Percentiles rank a stretch among this genome's conserved stretches.
Evolutionary conservation across 192 early-diverging fungal species (phyloP).

Genomic region (Gigaspora rosea): DNA sequence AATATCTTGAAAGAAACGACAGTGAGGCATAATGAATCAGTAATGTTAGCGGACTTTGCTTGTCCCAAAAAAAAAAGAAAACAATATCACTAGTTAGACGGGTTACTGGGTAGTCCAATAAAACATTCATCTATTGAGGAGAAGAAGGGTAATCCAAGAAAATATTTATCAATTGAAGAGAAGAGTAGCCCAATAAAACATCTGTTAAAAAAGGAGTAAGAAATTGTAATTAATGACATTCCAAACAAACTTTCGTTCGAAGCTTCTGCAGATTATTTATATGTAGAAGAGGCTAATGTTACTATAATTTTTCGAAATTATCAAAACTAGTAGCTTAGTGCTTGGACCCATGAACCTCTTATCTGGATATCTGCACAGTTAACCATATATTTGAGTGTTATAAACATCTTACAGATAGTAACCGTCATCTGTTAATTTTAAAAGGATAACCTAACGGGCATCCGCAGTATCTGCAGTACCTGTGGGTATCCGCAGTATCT

Average conservation of each 20-base stretch:
- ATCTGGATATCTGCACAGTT: no score
- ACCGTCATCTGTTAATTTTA: no score
- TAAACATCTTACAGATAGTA: no score
- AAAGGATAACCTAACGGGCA: no score
- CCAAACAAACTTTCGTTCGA: slow-evolving; percentile 5
- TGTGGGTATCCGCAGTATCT: no score
- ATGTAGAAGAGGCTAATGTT: neutral
- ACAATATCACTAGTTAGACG: slow-evolving; percentile 18
- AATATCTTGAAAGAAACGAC: slow-evolving; percentile 23
- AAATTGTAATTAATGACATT: slow-evolving; percentile 18
- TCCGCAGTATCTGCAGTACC: no score
- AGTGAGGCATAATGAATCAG: slow-evolving; percentile 22
- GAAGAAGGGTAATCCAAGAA: no score
- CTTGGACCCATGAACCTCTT: no score
- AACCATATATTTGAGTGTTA: no score
- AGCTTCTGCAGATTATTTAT: slow-evolving; percentile 3
- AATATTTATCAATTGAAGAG: no score
- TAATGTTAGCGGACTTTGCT: slow-evolving; percentile 15
- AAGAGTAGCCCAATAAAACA: slow-evolving; percentile 9
- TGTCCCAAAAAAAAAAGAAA: slow-evolving; percentile 26
- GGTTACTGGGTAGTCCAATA: neutral
- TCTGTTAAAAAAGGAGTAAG: neutral
- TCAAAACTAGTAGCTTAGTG: no score
- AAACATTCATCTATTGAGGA: no score
- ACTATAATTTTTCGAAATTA: slow-evolving; percentile 8